Conservation (phyloP, 2,329 filamentous ascomycete species). For the Catunica adiposa region DNA sequence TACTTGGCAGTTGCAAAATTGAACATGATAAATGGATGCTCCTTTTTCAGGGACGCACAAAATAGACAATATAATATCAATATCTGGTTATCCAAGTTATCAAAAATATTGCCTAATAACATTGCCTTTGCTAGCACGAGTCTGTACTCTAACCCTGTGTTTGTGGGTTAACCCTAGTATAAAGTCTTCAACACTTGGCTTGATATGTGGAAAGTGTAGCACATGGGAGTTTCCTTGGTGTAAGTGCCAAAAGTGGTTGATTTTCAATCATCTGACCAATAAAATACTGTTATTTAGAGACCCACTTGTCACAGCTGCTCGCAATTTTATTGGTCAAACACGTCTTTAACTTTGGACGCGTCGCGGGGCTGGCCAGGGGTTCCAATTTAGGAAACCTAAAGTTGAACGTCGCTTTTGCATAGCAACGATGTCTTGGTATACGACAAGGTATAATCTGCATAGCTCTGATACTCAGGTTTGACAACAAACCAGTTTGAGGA, state of each 20-base stretch:
- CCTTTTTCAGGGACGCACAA: not conserved
- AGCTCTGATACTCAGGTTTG: no score
- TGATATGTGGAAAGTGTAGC: no score
- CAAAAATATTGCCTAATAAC: no score
- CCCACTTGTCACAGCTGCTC: not conserved
- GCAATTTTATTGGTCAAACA: conserved; percentile 8
- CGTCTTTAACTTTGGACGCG: conserved; percentile 10
- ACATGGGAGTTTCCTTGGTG: no score
- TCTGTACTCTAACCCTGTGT: no score
- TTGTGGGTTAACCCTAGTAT: not conserved
- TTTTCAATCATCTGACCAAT: conserved; percentile 6
- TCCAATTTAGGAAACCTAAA: not conserved
- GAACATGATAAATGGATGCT: not conserved
- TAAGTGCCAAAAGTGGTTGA: conserved; percentile 4
- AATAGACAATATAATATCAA: not conserved
- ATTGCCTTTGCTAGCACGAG: no score
- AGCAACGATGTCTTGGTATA: not conserved
- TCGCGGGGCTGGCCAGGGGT: conserved; percentile 6
- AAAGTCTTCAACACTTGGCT: no score
- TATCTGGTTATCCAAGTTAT: no score
- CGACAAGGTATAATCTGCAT: not conserved
- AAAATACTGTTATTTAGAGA: not conserved
- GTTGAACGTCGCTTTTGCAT: not conserved
- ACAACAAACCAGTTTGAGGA: no score
- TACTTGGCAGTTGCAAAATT: not conserved